These are phyloP conservation scores for Mimosa pudica DNA, from an alignment of 306 rosid genomes.

Conservation along the genomic window DNA sequence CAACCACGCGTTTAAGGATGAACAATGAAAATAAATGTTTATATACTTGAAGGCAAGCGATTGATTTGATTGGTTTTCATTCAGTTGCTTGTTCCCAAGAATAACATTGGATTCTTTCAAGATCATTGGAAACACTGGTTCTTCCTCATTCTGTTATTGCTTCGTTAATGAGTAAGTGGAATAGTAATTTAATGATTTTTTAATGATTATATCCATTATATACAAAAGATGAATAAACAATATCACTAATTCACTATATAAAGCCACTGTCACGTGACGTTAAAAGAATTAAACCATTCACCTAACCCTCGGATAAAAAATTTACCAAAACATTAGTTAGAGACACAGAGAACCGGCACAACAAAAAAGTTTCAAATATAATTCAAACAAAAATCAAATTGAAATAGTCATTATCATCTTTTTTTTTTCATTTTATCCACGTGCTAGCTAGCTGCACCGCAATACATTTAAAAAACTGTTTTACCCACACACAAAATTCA, in stretches of 20 bases:
- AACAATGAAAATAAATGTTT: neutral
- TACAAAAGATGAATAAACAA: slow-evolving; percentile 51
- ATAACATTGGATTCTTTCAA: slow-evolving; percentile 43
- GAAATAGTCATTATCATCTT: neutral
- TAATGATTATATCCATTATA: slow-evolving; percentile 33
- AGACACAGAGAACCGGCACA: slow-evolving; percentile 30
- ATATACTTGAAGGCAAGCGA: neutral
- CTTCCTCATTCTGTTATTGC: slow-evolving; percentile 30
- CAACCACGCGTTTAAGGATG: neutral
- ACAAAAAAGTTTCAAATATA: slow-evolving; percentile 13
- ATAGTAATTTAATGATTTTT: slow-evolving; percentile 6
- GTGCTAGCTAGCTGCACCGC: slow-evolving; percentile 34
- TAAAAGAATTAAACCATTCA: slow-evolving; percentile 37
- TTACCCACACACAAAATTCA: too few species aligned
- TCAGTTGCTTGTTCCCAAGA: neutral
- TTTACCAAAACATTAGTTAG: slow-evolving; percentile 2
- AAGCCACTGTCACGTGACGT: slow-evolving; percentile 47
- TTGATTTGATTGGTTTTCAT: neutral
- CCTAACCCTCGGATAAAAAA: slow-evolving; percentile 47
- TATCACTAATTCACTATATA: slow-evolving; percentile 37
- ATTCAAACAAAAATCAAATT: slow-evolving; percentile 30
- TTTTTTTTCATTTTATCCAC: slow-evolving; percentile 28
- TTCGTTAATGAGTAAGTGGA: neutral
- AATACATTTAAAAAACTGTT: neutral
- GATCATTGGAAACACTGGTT: slow-evolving; percentile 3